These are phyloP conservation scores for Tephrocybe sp. DNA, from an alignment of 768 basidiomycete species.

Conservation along the genomic window DNA sequence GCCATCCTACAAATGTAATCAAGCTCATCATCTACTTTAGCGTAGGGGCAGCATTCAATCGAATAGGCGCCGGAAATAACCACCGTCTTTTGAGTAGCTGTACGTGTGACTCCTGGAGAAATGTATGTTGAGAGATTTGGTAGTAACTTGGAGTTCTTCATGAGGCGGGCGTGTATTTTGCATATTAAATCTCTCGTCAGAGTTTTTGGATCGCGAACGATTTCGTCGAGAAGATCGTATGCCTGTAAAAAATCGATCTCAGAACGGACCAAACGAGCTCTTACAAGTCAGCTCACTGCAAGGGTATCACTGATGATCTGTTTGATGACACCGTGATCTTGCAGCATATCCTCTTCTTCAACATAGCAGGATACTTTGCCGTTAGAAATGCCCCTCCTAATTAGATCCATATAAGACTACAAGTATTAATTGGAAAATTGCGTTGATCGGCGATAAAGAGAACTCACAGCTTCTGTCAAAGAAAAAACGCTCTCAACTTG, in stretches of 20 bases:
- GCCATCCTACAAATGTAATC: constrained; percentile 27
- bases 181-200: constrained; percentile 21
- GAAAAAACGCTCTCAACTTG: constrained; percentile 24
- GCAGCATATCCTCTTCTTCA: constrained; percentile 15
- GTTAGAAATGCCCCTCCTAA: constrained; percentile 19
- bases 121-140: constrained; percentile 14
- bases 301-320: constrained; percentile 26
- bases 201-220: constrained; percentile 7
- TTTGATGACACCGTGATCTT: constrained; percentile 21
- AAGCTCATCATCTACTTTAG: constrained; percentile 26
- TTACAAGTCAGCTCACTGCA: constrained; percentile 16
- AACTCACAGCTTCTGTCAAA: constrained; percentile 18
- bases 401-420: constrained; percentile 21
- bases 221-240: constrained; percentile 16
- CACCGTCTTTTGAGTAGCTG: constrained; percentile 24
- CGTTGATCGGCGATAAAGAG: background rate
- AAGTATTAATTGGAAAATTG: background rate
- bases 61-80: constrained; percentile 20
- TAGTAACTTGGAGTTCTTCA: constrained; percentile 24
- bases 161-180: constrained; percentile 24
- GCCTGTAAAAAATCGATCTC: constrained; percentile 9
- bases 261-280: background rate
- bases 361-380: constrained; percentile 15
- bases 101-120: constrained; percentile 23
- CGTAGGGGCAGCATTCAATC: constrained; percentile 27